phyloP scores from a whole-genome alignment of 1,284 basidiomycete species.

The Pholiota adiposa region DNA sequence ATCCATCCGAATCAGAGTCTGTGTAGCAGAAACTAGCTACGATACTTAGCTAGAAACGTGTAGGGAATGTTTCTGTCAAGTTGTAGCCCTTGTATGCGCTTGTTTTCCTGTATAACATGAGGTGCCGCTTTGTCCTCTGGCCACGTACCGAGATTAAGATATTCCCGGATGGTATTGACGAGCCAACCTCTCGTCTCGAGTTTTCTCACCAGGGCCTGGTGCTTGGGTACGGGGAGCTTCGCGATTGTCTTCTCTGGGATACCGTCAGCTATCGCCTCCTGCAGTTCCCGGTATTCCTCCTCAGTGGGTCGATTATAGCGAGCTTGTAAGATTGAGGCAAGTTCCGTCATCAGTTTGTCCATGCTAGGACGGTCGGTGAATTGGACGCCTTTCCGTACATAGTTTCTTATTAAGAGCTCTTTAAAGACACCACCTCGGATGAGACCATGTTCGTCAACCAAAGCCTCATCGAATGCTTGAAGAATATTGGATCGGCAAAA shows the following conservation, averaged over 20 bases:
- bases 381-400: neutral
- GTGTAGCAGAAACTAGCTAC: no score
- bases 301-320: neutral
- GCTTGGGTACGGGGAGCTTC: neutral
- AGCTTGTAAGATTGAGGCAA: neutral
- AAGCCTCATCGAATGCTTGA: neutral
- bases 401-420: neutral
- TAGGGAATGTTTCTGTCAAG: no score
- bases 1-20: no score
- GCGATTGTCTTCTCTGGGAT: neutral
- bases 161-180: slow-evolving; percentile 1
- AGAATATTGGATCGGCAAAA: neutral
- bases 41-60: no score
- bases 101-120: no score
- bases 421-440: neutral
- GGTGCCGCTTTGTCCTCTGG: neutral
- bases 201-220: neutral
- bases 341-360: neutral
- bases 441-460: neutral
- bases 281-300: neutral
- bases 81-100: no score
- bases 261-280: neutral
- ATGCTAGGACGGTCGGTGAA: neutral
- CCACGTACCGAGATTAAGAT: neutral
- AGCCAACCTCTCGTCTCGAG: slow-evolving; percentile 7